These are phyloP conservation scores for Actinidia chinensis DNA, from an alignment of 179 eudicot genomes.

Conservation along the genomic window DNA sequence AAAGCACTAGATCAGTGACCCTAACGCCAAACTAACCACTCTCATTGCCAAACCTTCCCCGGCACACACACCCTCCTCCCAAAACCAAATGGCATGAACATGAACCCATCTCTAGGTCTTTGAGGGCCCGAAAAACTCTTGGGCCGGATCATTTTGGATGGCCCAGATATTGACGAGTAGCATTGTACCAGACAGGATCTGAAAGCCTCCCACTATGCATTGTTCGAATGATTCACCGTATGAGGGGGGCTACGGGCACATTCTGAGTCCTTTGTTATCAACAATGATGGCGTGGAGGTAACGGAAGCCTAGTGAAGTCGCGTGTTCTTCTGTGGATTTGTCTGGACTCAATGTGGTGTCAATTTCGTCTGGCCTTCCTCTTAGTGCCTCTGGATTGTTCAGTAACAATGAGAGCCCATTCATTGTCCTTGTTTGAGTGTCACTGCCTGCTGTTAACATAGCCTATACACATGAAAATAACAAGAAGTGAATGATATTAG, in stretches of 20 bases:
- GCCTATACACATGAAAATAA: constrained; percentile 15
- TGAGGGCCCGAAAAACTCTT: constrained; percentile 1
- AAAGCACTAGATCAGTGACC: constrained; percentile 2
- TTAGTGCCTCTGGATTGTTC: constrained; percentile 25
- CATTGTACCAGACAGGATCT: constrained; percentile 1
- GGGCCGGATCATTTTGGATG: constrained; percentile 2
- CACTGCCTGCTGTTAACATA: constrained; percentile 26
- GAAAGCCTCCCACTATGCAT: background rate
- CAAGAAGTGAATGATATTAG: too few relatives aligned
- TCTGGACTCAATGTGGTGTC: constrained; percentile 13
- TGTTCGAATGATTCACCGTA: constrained; percentile 2
- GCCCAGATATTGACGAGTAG: background rate
- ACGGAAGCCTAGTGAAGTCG: constrained; percentile 7
- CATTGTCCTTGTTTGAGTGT: constrained; percentile 31
- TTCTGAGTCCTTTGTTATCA: constrained; percentile 29
- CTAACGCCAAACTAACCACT: constrained; percentile 3
- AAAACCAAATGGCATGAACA: background rate
- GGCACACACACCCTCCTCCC: constrained; percentile 17
- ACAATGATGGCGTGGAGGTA: constrained; percentile 24
- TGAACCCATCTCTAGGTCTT: background rate
- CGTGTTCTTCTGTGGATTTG: constrained; percentile 21
- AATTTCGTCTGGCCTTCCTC: constrained; percentile 22
- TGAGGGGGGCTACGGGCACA: constrained; percentile 30
- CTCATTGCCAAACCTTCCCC: constrained; percentile 16
- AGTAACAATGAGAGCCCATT: constrained; percentile 38